Conservation (phyloP, 2,329 filamentous ascomycete species). For the Hymenoscyphus repandus region DNA sequence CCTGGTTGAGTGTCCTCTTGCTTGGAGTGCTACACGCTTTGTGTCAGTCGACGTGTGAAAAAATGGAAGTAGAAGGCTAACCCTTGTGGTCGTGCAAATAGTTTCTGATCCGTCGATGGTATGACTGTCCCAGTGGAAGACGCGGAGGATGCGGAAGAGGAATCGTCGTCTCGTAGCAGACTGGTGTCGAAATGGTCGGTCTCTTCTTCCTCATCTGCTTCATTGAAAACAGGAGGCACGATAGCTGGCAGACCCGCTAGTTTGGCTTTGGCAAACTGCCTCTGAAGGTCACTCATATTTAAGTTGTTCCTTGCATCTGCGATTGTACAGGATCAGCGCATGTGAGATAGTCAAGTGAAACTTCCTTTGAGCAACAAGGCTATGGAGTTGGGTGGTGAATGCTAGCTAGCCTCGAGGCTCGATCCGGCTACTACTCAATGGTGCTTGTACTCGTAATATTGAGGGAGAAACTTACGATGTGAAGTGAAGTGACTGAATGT, state of each 20-base stretch:
- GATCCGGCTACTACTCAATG: no score
- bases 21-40: conserved; percentile 25
- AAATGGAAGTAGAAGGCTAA: conserved; percentile 35
- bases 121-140: conserved; percentile 91
- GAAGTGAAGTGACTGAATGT: no score
- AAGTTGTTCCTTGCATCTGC: not conserved
- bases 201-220: conserved; percentile 44
- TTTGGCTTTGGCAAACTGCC: conserved; percentile 72
- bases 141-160: conserved; percentile 75
- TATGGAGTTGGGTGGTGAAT: no score
- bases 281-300: conserved; percentile 75
- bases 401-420: no score
- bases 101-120: conserved; percentile 66
- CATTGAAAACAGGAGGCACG: conserved; percentile 44
- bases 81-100: conserved; percentile 69
- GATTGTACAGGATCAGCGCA: no score
- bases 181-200: conserved; percentile 37
- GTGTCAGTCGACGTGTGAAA: conserved; percentile 7
- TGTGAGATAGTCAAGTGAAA: no score
- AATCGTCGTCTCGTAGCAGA: conserved; percentile 52
- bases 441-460: no score
- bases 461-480: no score
- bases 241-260: conserved; percentile 53
- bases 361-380: no score
- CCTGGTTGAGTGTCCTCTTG: conserved; percentile 29